These are phyloP conservation scores for Phytophthora chlamydospora DNA, from an alignment of 352 stramenopile genomes.

Conservation along the genomic window DNA sequence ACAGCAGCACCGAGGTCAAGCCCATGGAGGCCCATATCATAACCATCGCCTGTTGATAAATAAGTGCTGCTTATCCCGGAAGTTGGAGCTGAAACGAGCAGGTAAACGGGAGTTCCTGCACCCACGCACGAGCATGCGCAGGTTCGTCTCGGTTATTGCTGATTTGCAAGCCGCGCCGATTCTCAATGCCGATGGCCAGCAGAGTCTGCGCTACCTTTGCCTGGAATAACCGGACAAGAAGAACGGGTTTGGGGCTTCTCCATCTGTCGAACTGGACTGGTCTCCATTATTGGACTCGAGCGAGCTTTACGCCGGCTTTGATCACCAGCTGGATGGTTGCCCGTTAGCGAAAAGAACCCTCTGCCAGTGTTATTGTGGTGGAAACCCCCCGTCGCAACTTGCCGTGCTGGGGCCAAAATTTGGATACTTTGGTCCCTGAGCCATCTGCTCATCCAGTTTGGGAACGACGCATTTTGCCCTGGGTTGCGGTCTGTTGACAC, in stretches of 20 bases:
- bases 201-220: slow-evolving; percentile 13
- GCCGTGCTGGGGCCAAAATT: background rate
- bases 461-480: background rate
- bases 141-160: slow-evolving; percentile 12
- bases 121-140: slow-evolving; percentile 30
- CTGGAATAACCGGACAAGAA: slow-evolving; percentile 21
- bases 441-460: slow-evolving; percentile 11
- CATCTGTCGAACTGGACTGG: slow-evolving; percentile 32
- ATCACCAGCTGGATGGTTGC: slow-evolving; percentile 20
- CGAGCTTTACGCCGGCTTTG: slow-evolving; percentile 10
- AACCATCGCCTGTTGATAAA: slow-evolving; percentile 26
- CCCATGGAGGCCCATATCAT: slow-evolving; percentile 47
- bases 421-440: background rate
- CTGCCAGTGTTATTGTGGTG: background rate
- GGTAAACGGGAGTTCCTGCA: slow-evolving; percentile 12
- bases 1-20: slow-evolving; percentile 39
- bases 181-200: slow-evolving; percentile 13
- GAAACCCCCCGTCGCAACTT: background rate
- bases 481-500: too few species aligned
- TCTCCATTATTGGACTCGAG: slow-evolving; percentile 13
- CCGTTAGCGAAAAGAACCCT: slow-evolving; percentile 11
- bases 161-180: slow-evolving; percentile 4
- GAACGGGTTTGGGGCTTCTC: slow-evolving; percentile 14
- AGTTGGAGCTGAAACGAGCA: slow-evolving; percentile 6
- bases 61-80: slow-evolving; percentile 7